A percentile compares a stretch with the other conserved stretches of the same genome.
Conservation (phyloP, 2,329 filamentous ascomycete genomes). For the Arthrinium puccinioides region DNA sequence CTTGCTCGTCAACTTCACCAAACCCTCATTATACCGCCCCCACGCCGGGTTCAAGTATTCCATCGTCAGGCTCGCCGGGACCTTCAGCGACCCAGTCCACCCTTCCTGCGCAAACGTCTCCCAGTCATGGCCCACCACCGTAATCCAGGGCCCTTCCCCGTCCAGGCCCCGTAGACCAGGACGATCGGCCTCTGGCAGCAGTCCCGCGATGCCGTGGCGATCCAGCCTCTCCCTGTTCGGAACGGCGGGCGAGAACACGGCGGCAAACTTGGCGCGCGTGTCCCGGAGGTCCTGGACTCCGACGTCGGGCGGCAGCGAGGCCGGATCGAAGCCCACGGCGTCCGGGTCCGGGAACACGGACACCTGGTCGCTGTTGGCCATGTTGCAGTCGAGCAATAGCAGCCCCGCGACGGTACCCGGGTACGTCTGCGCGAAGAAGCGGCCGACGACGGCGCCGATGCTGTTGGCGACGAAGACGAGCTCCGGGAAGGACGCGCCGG, state of each 20-base stretch:
- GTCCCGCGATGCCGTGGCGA: constrained; percentile 31
- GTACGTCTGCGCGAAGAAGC: constrained; percentile 41
- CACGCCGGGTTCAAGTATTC: constrained; percentile 46
- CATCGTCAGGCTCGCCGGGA: constrained; percentile 30
- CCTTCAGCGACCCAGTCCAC: constrained; percentile 18
- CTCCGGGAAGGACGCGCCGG: constrained; percentile 10
- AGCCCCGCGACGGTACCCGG: constrained; percentile 36
- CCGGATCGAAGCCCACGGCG: constrained; percentile 32
- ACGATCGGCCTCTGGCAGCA: constrained; percentile 35
- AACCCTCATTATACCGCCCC: constrained; percentile 44
- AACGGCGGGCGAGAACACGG: constrained; percentile 40
- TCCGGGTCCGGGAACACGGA: constrained; percentile 50
- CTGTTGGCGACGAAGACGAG: constrained; percentile 44
- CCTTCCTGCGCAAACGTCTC: constrained; percentile 43
- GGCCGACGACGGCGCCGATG: constrained; percentile 44
- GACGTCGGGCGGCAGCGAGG: constrained; percentile 30
- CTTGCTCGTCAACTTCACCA: constrained; percentile 33
- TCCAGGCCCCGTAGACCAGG: constrained; percentile 31
- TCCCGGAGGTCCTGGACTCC: constrained; percentile 24
- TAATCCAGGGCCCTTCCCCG: constrained; percentile 31
- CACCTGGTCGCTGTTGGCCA: constrained; percentile 49
- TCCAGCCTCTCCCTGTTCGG: constrained; percentile 42
- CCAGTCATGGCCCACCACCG: constrained; percentile 47
- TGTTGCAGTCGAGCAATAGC: constrained; percentile 48
- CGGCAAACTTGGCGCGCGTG: constrained; percentile 25